Conservation (phyloP, 1,139 yeast genomes). For the Suhomyces taliae region DNA sequence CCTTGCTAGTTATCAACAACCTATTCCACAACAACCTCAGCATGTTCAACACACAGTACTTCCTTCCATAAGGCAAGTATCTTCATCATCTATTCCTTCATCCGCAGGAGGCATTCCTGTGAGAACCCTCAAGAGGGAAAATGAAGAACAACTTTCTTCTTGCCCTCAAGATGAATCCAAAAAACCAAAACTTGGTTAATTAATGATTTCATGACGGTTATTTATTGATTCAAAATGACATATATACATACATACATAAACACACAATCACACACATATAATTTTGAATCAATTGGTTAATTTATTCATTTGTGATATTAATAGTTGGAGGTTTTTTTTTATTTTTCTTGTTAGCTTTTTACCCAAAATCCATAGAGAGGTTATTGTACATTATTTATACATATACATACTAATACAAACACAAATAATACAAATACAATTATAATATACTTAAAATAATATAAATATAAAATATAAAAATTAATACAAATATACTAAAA, state of each 20-base stretch:
- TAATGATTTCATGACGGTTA: slow-evolving; percentile 5
- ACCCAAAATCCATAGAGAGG: slow-evolving; percentile 4
- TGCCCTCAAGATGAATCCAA: slow-evolving; percentile 9
- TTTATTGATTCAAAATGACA: not conserved
- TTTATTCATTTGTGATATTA: slow-evolving; percentile 2
- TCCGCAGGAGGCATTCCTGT: slow-evolving; percentile 15
- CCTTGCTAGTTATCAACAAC: not conserved
- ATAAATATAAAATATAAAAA: too few relatives aligned
- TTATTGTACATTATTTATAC: slow-evolving; percentile 7
- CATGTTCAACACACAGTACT: slow-evolving; percentile 10
- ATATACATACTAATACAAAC: slow-evolving; percentile 8
- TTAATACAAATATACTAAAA: too few relatives aligned
- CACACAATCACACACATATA: slow-evolving; percentile 8
- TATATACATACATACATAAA: too few relatives aligned
- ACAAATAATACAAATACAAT: too few relatives aligned
- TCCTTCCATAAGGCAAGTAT: slow-evolving; percentile 14
- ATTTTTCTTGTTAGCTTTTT: slow-evolving; percentile 4
- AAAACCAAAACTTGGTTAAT: slow-evolving; percentile 13
- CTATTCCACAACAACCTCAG: not conserved
- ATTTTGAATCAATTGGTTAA: slow-evolving; percentile 10
- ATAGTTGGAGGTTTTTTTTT: slow-evolving; percentile 2
- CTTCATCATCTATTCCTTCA: slow-evolving; percentile 8
- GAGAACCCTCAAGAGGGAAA: slow-evolving; percentile 30
- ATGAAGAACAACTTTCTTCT: slow-evolving; percentile 9
- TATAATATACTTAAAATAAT: too few relatives aligned